Evolutionary conservation across 1,284 basidiomycete species (phyloP), one percentile per base, ranked within the genome.

Genomic region (Mycena citricolor): DNA sequence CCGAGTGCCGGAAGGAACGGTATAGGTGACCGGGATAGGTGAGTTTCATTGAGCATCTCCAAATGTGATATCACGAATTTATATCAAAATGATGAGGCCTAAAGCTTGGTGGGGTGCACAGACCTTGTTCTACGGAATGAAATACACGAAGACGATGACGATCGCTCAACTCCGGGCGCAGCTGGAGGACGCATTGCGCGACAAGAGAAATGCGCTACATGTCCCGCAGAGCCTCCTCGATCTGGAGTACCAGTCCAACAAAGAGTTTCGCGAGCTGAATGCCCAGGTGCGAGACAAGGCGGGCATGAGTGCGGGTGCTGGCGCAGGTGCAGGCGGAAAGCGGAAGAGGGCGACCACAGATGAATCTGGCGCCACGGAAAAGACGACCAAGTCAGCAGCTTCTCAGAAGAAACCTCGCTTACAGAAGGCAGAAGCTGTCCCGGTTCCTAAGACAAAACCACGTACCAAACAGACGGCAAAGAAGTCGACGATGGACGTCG

Each of bases 81-180:
- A 19, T 22, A 14, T 16, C 26, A 23, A 22, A 17, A 16, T 14
- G 36, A n/a, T 12, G n/a, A n/a, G 14, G 13, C 25, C 23, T 43
- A 51, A 51, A 25, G 32, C 49, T 1, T 51, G 45, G 49, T 51
- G 49, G 49, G 45, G 44, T 4, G 49, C 44, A 14, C 49, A 51
- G 42, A 38, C 49, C 6, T 34, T 51, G 19, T 51, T 51, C 24
- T 47, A 47, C 16, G 45, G 49, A 1, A 30, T 51, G 25, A 47
- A 51, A 22, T 45, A 47, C 38, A 43, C 40, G 23, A 47, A 51
- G 45, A 44, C 41, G 1, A 51, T 51, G 49, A 44, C 32, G 1
- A 47, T 51, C 36, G 2, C 40, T 2, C 41, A 47, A 23, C 32
- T 51, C 20, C 44, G 49, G 3, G 49, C 41, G 2, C 44, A 47